Conservation (phyloP, 2,329 filamentous ascomycete genomes). For the Nemania abortiva region DNA sequence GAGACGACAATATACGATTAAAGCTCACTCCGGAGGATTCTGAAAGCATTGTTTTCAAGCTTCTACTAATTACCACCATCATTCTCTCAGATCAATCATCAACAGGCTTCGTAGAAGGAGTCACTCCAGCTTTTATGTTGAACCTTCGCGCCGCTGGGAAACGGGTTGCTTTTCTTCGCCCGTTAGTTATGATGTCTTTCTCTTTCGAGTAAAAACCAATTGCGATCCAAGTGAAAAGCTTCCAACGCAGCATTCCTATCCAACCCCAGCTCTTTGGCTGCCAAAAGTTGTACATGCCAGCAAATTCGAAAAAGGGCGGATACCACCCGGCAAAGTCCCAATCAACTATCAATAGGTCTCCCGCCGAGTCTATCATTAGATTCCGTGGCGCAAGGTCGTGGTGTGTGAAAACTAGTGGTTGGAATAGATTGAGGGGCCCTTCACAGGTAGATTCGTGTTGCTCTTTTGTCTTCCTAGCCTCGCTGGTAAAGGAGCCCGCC, state of each 20-base stretch:
- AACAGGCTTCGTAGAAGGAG: not conserved
- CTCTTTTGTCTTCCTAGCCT: constrained; percentile 6
- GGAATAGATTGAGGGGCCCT: constrained; percentile 1
- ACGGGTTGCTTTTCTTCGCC: constrained; percentile 4
- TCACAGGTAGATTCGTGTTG: constrained; percentile 3
- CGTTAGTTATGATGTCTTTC: constrained; percentile 1
- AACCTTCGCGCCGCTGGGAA: constrained; percentile 1
- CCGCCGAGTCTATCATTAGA: constrained; percentile 8
- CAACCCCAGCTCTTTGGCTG: constrained; percentile 8
- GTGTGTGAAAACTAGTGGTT: constrained; percentile 21
- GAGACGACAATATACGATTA: too few relatives aligned
- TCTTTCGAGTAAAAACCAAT: constrained; percentile 14
- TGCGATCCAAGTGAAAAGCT: constrained; percentile 16
- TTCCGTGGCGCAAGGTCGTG: constrained; percentile 18
- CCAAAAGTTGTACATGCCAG: constrained; percentile 14
- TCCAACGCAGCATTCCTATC: constrained; percentile 12
- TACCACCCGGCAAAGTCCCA: constrained; percentile 22
- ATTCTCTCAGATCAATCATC: too few relatives aligned
- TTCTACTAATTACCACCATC: too few relatives aligned
- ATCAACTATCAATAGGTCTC: constrained; percentile 7
- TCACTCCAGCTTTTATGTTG: constrained; percentile 17
- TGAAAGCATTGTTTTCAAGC: too few relatives aligned
- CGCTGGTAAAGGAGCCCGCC: not conserved
- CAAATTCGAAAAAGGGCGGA: constrained; percentile 19
- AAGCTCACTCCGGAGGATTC: too few relatives aligned